phyloP scores from a whole-genome alignment of 148 eudicot species.

The Rheum nobile region DNA sequence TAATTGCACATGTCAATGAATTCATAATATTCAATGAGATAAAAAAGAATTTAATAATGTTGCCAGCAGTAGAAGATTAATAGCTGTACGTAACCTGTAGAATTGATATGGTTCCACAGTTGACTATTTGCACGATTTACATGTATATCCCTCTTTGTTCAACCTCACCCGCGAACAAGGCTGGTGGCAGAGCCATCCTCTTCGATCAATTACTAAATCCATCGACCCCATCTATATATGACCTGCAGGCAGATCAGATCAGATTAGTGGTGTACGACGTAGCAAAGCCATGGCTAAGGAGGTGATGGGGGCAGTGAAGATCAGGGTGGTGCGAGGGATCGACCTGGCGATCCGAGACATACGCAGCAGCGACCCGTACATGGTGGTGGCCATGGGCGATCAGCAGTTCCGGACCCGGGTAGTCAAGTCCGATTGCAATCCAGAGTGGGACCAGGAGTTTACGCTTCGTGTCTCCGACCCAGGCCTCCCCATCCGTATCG shows the following conservation, averaged over 20 bases:
- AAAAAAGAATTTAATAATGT: too few relatives aligned
- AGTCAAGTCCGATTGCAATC: neutral
- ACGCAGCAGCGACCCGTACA: constrained; percentile 1
- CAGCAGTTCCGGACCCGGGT: neutral
- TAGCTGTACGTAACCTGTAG: neutral
- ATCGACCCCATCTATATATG: too few relatives aligned
- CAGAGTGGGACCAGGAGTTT: neutral
- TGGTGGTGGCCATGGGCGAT: neutral
- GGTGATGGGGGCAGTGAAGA: neutral
- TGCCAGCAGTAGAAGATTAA: too few relatives aligned
- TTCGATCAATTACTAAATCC: too few relatives aligned
- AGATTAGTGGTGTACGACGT: too few relatives aligned
- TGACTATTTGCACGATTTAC: neutral
- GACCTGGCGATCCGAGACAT: neutral
- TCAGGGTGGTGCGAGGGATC: neutral
- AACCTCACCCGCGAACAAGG: neutral
- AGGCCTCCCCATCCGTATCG: neutral
- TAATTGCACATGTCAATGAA: too few relatives aligned
- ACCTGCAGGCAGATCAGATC: too few relatives aligned
- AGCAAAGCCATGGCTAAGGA: neutral
- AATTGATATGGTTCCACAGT: neutral
- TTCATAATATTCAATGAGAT: too few relatives aligned
- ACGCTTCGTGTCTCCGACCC: neutral
- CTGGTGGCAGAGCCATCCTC: too few relatives aligned
- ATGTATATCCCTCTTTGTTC: neutral